phyloP scores from a whole-genome alignment of 805 yeast genomes.

The Candida quercuum region DNA sequence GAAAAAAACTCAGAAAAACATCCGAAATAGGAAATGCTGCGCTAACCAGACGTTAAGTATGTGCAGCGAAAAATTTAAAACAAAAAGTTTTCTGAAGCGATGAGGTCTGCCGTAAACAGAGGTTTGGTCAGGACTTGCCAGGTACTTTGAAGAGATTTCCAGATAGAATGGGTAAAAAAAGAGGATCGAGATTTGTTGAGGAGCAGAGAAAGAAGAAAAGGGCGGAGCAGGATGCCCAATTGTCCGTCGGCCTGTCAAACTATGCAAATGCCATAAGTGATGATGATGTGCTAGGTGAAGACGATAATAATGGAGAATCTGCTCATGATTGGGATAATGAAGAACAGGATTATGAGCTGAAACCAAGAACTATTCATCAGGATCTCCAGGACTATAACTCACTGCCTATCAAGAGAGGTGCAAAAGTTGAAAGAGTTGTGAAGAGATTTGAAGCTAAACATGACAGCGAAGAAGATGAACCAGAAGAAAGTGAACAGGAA shows the following conservation, averaged over 20 bases:
- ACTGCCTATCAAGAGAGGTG: constrained; percentile 77
- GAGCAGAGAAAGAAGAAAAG: constrained; percentile 22
- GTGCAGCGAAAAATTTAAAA: constrained; percentile 1
- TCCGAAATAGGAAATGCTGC: constrained; percentile 9
- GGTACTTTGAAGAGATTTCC: background rate
- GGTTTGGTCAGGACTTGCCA: no score
- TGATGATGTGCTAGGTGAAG: no score
- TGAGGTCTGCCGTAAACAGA: background rate
- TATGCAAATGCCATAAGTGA: constrained; percentile 10
- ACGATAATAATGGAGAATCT: no score
- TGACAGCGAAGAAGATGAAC: constrained; percentile 8
- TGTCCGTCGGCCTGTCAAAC: constrained; percentile 21
- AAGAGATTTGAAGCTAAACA: constrained; percentile 22
- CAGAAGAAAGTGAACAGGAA: constrained; percentile 20
- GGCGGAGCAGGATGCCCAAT: constrained; percentile 17
- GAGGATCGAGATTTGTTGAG: constrained; percentile 30
- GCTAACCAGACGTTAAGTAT: constrained; percentile 2
- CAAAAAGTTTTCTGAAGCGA: background rate
- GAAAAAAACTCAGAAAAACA: constrained; percentile 7
- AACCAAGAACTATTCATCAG: constrained; percentile 53
- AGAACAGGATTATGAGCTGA: constrained; percentile 74
- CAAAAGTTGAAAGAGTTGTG: constrained; percentile 65
- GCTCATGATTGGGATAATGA: constrained; percentile 51
- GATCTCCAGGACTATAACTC: constrained; percentile 52
- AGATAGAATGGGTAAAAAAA: constrained; percentile 32